Evolutionary conservation across 1,139 yeast species (phyloP), one percentile per base, ranked within the genome.

Genomic region (Scheffersomyces parashehatae): DNA sequence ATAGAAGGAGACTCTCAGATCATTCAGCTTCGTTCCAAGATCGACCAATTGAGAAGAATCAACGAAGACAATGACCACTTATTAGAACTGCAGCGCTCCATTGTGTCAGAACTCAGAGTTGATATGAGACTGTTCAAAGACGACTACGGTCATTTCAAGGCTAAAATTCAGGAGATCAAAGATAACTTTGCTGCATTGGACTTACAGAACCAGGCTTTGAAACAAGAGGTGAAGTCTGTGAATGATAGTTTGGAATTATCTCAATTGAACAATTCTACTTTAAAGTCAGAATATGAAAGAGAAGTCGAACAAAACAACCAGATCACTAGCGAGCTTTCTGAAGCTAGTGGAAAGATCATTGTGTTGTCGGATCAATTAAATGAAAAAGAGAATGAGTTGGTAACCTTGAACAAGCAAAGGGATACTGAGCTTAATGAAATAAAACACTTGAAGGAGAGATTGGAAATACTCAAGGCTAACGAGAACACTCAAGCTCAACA

Each of bases 141-240:
- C 1, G 64, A 59, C 8, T 48, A 53, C 24, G 44, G 45, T 5
- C 42, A 47, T 11, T 53, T 56, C 41, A 50, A 46, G 16, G 14
- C 41, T 7, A 45, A 48, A 4, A 41, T 53, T 10, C 51, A 49
- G 7, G 42, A 48, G 10, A 45, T 56, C 34, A 54, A 50, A 39
- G 31, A 39, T 7, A 41, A 45, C 7, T 32, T 49, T 24, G 36
- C 37, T n/a, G 20, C 36, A 9, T 40, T 52, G 36, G 39, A 43
- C 14, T 42, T 45, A 5, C 49, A 47, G 29, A 53, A 52, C 30
- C 14, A 44, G 38, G 41, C 38, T 13, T 44, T 48, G 12, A 48
- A 44, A 35, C 47, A 46, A 5, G 53, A 51, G 12, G 40, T 51
- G 29, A 44, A 42, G 24, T 35, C 48, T 5, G 38, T 45, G n/a